These are phyloP conservation scores for Suillus discolor DNA, from an alignment of 768 basidiomycete species.

Conservation along the genomic window DNA sequence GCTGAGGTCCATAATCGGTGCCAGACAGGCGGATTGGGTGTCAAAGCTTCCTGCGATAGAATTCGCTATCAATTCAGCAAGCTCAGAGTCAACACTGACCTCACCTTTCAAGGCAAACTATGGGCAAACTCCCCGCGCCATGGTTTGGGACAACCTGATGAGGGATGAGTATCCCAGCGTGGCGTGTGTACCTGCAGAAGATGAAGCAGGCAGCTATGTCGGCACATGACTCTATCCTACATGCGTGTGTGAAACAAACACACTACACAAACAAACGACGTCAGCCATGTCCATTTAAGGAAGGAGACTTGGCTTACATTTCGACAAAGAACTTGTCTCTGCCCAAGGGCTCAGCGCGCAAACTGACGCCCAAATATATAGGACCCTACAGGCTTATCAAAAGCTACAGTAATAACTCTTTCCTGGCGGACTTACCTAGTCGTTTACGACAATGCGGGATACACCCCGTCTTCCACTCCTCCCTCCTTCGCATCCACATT, in stretches of 20 bases:
- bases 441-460: too few relatives aligned
- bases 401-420: conserved; percentile 21
- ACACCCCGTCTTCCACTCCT: conserved; percentile 22
- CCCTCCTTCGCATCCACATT: conserved; percentile 19
- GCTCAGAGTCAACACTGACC: conserved; percentile 35
- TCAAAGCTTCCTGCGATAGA: conserved; percentile 31
- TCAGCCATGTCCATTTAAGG: conserved; percentile 26
- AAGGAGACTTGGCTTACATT: conserved; percentile 35
- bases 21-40: conserved; percentile 31
- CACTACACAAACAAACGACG: conserved; percentile 28
- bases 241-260: conserved; percentile 17
- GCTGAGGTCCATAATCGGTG: neutral
- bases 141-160: conserved; percentile 30
- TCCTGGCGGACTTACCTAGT: conserved; percentile 21
- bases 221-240: conserved; percentile 30
- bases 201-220: conserved; percentile 16
- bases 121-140: conserved; percentile 29
- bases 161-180: conserved; percentile 28
- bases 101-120: conserved; percentile 38
- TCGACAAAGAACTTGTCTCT: conserved; percentile 35
- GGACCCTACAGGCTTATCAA: conserved; percentile 28
- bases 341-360: conserved; percentile 38
- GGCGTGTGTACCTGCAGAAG: conserved; percentile 18
- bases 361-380: conserved; percentile 30
- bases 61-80: conserved; percentile 39